These are phyloP conservation scores for Colletotrichum cuscutae DNA, from an alignment of 2,329 filamentous ascomycete species.

Conservation along the genomic window DNA sequence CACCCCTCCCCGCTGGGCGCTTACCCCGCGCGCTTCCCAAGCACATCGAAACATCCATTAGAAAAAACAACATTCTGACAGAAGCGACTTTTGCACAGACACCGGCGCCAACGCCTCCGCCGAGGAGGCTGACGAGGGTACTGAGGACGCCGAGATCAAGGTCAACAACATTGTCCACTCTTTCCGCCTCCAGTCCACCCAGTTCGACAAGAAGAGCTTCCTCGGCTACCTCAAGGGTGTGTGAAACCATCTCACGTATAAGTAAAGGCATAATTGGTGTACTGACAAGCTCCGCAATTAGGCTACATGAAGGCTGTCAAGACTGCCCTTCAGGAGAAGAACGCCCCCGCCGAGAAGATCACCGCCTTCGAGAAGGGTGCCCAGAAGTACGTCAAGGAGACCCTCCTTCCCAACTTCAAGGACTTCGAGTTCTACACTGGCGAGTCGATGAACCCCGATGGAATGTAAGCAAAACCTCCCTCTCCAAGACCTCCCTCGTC, in stretches of 20 bases:
- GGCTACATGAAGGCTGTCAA: conserved; percentile 95
- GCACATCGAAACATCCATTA: background rate
- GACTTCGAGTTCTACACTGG: conserved; percentile 96
- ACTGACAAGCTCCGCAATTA: conserved; percentile 44
- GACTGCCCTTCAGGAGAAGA: conserved; percentile 71
- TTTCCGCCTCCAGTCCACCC: conserved; percentile 85
- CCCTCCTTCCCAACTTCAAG: conserved; percentile 86
- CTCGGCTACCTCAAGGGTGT: conserved; percentile 86
- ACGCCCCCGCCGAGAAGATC: conserved; percentile 72
- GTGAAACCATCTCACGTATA: conserved; percentile 38
- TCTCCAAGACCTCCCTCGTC: background rate
- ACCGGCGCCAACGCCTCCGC: conserved; percentile 97
- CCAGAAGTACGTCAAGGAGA: conserved; percentile 80
- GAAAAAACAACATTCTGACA: conserved; percentile 9
- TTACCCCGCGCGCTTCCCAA: conserved; percentile 9
- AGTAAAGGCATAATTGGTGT: background rate
- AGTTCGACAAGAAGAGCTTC: conserved; percentile 90
- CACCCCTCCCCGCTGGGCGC: background rate
- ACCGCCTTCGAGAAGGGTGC: conserved; percentile 84
- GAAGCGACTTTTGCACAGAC: conserved; percentile 58
- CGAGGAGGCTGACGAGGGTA: conserved; percentile 82
- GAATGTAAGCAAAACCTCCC: conserved; percentile 74
- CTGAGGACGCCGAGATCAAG: conserved; percentile 75
- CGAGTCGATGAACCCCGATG: conserved; percentile 91
- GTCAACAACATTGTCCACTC: conserved; percentile 95